Evolutionary conservation across 768 basidiomycete species (phyloP).

Genomic region (Boletus huronensis): DNA sequence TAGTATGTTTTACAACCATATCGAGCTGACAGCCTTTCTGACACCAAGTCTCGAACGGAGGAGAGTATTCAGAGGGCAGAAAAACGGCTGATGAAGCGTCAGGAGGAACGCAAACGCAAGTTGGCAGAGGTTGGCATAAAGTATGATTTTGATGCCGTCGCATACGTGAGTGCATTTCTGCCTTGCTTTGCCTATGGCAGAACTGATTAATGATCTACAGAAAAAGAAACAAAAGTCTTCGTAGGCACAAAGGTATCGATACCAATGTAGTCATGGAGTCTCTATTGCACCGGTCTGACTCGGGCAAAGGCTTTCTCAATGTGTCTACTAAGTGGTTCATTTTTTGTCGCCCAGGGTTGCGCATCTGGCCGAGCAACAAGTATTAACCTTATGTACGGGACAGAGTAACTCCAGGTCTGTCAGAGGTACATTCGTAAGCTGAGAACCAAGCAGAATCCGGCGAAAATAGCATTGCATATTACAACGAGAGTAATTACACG

Average conservation of each 20-base stretch:
- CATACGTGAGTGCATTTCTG: constrained; percentile 62
- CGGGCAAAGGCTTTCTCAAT: no score
- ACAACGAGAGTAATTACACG: constrained; percentile 1
- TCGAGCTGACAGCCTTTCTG: constrained; percentile 6
- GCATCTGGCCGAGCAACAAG: not conserved
- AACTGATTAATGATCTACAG: constrained; percentile 10
- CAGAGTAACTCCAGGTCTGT: not conserved
- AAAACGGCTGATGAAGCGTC: constrained; percentile 69
- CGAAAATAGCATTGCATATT: constrained; percentile 4
- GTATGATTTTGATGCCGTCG: constrained; percentile 78
- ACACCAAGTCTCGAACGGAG: constrained; percentile 62
- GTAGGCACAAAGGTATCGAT: constrained; percentile 4
- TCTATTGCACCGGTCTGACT: not conserved
- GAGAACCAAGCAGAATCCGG: not conserved
- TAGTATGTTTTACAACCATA: not conserved
- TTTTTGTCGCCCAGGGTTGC: not conserved
- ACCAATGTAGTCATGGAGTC: not conserved
- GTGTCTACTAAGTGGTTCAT: not conserved
- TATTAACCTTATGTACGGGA: not conserved
- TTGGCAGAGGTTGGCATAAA: constrained; percentile 78
- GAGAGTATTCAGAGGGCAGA: constrained; percentile 63
- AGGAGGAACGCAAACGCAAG: constrained; percentile 74
- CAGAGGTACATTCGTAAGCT: no score
- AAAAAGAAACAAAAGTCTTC: constrained; percentile 37
- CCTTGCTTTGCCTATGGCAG: not conserved